Base-by-base conservation (phyloP, 2,329 filamentous ascomycete genomes). In the Ophiostoma sp. region DNA sequence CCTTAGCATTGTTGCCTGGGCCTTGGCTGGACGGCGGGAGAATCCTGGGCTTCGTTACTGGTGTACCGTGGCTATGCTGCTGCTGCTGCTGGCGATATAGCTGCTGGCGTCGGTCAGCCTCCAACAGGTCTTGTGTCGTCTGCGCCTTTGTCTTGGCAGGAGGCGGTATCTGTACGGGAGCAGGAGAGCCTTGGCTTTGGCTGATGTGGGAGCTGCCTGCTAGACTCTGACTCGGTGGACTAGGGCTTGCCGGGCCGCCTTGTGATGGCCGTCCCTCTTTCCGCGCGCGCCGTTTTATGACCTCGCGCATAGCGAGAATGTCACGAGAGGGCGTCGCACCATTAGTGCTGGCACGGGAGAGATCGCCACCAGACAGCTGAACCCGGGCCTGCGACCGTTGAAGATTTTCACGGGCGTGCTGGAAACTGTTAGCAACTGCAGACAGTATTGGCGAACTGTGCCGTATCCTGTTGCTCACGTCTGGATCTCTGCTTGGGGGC, bases 261-360 rank as follows among this genome's bases (percentile, higher is more conserved):
- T 8, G 27, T 9, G n/a, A 18, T 8, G 5, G 4, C 6, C 60
- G 60, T n/a, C 60, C 16, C 42, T 44, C 42, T 63, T 70, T 69
- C 12, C 63, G 62, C 62, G 66, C 14, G 27, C 67, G 42, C 8
- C 69, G 69, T 38, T 66, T 64, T 55, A 70, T 52, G 12, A 72
- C 41, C 12, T 70, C 69, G 14, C 64, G 49, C 45, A 71, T 65
- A 5, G 66, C 68, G 58, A 66, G 2, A 11, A 68, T 9, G 52
- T 72, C 69, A 5, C 69, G 66, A 5, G 62, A 9, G 16, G 42
- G 45, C 42, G 40, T n/a, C 2, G 14, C 8, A n/a, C 14, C 49
- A 18, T 8, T 12, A n/a, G n/a, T 64, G 47, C 7, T 52, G 44
- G 5, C 27, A 27, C 27, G 27, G 27, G 27, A 27, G 27, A 27